Percentiles rank a stretch among this genome's conserved stretches.
These are phyloP conservation scores for Colletotrichum somersetense DNA, from an alignment of 2,329 filamentous ascomycete species.

Conservation along the genomic window DNA sequence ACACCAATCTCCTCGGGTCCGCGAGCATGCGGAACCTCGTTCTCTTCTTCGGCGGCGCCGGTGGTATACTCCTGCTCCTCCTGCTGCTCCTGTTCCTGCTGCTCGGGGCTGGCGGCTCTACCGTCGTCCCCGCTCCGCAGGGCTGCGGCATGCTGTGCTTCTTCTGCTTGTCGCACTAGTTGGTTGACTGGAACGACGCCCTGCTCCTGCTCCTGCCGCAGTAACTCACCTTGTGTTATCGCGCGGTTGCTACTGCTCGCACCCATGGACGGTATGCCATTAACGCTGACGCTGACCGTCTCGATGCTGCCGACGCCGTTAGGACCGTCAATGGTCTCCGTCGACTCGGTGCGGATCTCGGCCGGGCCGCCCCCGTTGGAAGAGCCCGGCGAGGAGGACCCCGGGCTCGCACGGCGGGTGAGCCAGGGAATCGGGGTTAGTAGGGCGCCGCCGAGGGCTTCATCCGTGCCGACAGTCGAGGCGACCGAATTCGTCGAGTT, in stretches of 20 bases:
- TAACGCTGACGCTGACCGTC: slow-evolving; percentile 82
- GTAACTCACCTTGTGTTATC: slow-evolving; percentile 85
- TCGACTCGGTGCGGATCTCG: slow-evolving; percentile 78
- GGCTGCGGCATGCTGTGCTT: slow-evolving; percentile 41
- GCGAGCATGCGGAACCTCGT: slow-evolving; percentile 82
- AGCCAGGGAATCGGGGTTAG: slow-evolving; percentile 97
- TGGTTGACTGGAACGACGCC: slow-evolving; percentile 80
- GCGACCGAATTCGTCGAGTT: slow-evolving; percentile 58
- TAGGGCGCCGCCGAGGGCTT: slow-evolving; percentile 88
- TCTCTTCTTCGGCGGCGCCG: slow-evolving; percentile 60
- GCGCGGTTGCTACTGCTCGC: slow-evolving; percentile 57
- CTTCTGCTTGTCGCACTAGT: slow-evolving; percentile 56
- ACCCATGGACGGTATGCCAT: slow-evolving; percentile 71
- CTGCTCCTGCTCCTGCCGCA: slow-evolving; percentile 88
- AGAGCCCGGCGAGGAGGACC: slow-evolving; percentile 40
- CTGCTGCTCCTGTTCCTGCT: slow-evolving; percentile 44
- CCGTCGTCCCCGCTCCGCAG: slow-evolving; percentile 37
- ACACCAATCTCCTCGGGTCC: slow-evolving; percentile 89
- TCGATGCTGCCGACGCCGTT: slow-evolving; percentile 84
- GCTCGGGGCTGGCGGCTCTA: slow-evolving; percentile 30
- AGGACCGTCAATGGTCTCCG: slow-evolving; percentile 84
- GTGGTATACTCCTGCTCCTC: slow-evolving; percentile 29
- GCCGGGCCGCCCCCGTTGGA: slow-evolving; percentile 45
- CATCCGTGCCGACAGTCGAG: slow-evolving; percentile 79
- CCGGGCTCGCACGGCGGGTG: slow-evolving; percentile 51